phyloP scores from a whole-genome alignment of 352 stramenopile genomes.

The Pythium insidiosum region DNA sequence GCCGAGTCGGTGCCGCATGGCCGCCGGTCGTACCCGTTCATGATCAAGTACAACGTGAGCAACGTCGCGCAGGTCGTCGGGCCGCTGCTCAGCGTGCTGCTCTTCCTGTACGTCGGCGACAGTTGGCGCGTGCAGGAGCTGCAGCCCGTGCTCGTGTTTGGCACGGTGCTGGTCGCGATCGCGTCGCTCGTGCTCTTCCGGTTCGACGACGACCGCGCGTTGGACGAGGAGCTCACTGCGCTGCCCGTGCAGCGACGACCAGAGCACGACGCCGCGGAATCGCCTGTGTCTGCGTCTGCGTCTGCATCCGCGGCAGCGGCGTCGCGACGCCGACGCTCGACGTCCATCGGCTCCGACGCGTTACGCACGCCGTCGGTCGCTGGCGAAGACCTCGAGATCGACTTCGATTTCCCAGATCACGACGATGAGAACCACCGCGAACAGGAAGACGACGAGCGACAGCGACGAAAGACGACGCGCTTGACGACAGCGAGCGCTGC shows the following conservation, averaged over 20 bases:
- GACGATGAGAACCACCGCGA: conserved; percentile 6
- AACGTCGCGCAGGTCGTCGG: conserved; percentile 61
- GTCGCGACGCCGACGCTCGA: too few relatives aligned
- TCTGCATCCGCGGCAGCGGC: conserved; percentile 1
- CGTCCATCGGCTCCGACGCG: conserved; percentile 6
- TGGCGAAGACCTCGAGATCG: background rate
- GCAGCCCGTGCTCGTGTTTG: conserved; percentile 56
- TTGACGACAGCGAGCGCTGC: background rate
- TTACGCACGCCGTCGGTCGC: conserved; percentile 5
- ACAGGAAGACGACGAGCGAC: background rate
- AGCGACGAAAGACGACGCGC: background rate
- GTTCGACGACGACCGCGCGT: conserved; percentile 75
- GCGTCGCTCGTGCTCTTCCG: conserved; percentile 58
- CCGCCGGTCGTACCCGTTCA: conserved; percentile 58
- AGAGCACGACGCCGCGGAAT: conserved; percentile 55
- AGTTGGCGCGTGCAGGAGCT: conserved; percentile 59
- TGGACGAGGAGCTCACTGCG: conserved; percentile 49
- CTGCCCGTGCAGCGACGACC: conserved; percentile 49
- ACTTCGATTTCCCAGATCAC: conserved; percentile 20
- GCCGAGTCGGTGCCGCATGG: conserved; percentile 67
- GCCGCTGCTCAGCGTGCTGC: conserved; percentile 39
- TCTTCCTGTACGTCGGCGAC: conserved; percentile 69
- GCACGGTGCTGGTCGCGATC: conserved; percentile 45
- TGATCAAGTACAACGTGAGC: conserved; percentile 79
- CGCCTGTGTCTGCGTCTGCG: conserved; percentile 34